Evolutionary conservation across 2,329 filamentous ascomycete genomes (phyloP).

Genomic region (Talaromyces atroroseus): DNA sequence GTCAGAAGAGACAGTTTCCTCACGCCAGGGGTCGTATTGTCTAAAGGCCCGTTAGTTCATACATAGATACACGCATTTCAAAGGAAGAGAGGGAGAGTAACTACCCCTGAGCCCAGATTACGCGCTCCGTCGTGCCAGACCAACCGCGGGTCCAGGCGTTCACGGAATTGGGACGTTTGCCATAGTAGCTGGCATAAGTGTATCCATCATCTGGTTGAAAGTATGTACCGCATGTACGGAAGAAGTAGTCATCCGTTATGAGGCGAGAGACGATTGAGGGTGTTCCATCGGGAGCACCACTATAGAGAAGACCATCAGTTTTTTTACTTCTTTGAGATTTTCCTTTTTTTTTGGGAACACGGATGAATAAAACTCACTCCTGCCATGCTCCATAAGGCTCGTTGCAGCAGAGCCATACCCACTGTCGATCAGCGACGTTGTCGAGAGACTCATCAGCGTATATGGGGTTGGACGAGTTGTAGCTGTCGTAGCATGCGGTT

Average conservation of each 20-base stretch:
- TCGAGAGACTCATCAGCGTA: slow-evolving; percentile 47
- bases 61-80: not conserved
- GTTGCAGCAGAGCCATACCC: slow-evolving; percentile 59
- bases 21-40: slow-evolving; percentile 56
- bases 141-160: slow-evolving; percentile 56
- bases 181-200: slow-evolving; percentile 45
- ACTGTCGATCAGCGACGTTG: slow-evolving; percentile 50
- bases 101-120: slow-evolving; percentile 55
- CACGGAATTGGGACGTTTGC: slow-evolving; percentile 44
- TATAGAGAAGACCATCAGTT: slow-evolving; percentile 28
- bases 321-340: not conserved
- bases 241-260: slow-evolving; percentile 48
- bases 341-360: too few relatives aligned
- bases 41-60: slow-evolving; percentile 18
- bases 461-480: slow-evolving; percentile 45
- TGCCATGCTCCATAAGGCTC: slow-evolving; percentile 58
- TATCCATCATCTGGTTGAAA: slow-evolving; percentile 51
- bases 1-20: slow-evolving; percentile 48
- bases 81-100: slow-evolving; percentile 6
- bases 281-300: slow-evolving; percentile 43
- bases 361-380: slow-evolving; percentile 31
- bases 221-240: slow-evolving; percentile 50
- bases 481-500: slow-evolving; percentile 50
- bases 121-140: slow-evolving; percentile 45
- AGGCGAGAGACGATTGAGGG: slow-evolving; percentile 51